phyloP scores from a whole-genome alignment of 352 stramenopile genomes.

The Phytophthora ohioensis region DNA sequence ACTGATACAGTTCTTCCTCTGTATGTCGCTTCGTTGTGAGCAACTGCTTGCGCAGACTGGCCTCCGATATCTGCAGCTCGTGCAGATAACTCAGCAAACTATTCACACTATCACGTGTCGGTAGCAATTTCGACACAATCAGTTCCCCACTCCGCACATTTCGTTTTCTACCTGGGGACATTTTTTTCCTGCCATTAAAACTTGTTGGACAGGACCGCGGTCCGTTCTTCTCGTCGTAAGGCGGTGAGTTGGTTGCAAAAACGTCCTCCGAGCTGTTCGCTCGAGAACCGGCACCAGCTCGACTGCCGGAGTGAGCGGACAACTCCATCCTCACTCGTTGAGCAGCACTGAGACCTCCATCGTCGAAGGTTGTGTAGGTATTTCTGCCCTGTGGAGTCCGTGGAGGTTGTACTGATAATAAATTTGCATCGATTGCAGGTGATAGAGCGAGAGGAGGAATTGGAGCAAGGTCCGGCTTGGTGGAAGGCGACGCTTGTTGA shows the following conservation, averaged over 20 bases:
- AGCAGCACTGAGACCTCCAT: constrained; percentile 53
- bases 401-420: constrained; percentile 38
- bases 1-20: constrained; percentile 53
- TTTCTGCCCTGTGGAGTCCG: constrained; percentile 55
- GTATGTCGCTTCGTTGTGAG: constrained; percentile 52
- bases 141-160: constrained; percentile 31
- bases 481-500: neutral
- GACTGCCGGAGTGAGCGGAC: constrained; percentile 26
- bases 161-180: constrained; percentile 16
- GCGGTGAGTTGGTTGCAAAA: constrained; percentile 22
- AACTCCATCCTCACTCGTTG: constrained; percentile 70
- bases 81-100: constrained; percentile 75
- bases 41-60: constrained; percentile 64
- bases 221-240: constrained; percentile 40
- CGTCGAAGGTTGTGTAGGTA: constrained; percentile 37
- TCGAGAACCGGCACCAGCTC: constrained; percentile 38
- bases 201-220: constrained; percentile 48
- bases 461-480: constrained; percentile 2
- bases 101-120: constrained; percentile 60
- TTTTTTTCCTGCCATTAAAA: constrained; percentile 29
- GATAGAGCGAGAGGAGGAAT: neutral
- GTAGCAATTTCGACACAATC: constrained; percentile 62
- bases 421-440: neutral
- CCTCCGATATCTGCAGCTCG: constrained; percentile 70
- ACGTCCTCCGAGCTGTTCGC: constrained; percentile 41